phyloP scores from a whole-genome alignment of 192 early-diverging fungal species.

The Backusella westeae region DNA sequence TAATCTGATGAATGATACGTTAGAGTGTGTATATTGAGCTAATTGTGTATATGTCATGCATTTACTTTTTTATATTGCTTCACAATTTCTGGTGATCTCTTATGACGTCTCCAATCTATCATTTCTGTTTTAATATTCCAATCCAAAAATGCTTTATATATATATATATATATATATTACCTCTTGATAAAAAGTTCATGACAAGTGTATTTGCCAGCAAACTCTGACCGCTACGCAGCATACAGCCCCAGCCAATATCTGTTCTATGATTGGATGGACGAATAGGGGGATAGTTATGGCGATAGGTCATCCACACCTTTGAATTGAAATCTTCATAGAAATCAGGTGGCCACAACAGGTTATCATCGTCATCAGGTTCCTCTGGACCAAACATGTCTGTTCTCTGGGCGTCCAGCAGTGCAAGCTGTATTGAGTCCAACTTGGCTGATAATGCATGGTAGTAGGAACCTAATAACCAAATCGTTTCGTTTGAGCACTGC shows the following conservation, averaged over 20 bases:
- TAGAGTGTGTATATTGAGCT: no score
- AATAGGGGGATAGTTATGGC: constrained; percentile 85
- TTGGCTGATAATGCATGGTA: constrained; percentile 28
- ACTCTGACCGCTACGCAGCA: constrained; percentile 94
- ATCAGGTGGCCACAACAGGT: constrained; percentile 32
- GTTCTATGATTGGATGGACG: constrained; percentile 70
- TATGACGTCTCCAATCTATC: constrained; percentile 46
- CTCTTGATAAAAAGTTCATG: constrained; percentile 73
- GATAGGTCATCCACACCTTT: constrained; percentile 91
- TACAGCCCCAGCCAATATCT: constrained; percentile 96
- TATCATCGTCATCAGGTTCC: constrained; percentile 5
- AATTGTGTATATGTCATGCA: no score
- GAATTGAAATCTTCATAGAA: constrained; percentile 80
- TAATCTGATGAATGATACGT: constrained; percentile 15
- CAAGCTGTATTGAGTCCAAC: constrained; percentile 10
- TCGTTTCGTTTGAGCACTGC: not conserved
- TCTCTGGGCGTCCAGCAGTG: constrained; percentile 28
- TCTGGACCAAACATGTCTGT: constrained; percentile 20
- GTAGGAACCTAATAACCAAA: constrained; percentile 38
- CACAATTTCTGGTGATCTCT: constrained; percentile 36
- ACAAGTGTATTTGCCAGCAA: constrained; percentile 84
- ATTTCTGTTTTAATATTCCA: no score
- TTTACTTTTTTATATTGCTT: constrained; percentile 43
- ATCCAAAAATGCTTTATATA: no score
- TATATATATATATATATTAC: constrained; percentile 28